Conservation (phyloP, 192 early-diverging fungal species). For the Irineochytrium annulatum region DNA sequence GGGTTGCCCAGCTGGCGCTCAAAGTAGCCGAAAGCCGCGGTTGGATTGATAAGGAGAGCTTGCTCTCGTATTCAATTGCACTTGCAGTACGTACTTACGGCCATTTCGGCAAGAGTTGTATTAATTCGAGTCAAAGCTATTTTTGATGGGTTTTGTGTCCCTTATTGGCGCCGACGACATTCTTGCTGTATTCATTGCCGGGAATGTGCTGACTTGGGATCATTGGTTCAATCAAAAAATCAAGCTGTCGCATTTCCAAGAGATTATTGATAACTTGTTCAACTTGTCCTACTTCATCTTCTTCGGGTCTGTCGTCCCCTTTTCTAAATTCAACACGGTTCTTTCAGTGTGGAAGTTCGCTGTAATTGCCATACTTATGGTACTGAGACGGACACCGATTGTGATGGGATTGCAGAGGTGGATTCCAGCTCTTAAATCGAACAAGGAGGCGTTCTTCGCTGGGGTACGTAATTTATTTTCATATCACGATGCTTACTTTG, state of each 20-base stretch:
- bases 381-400: constrained; percentile 68
- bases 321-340: constrained; percentile 61
- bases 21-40: constrained; percentile 60
- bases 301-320: constrained; percentile 76
- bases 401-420: constrained; percentile 56
- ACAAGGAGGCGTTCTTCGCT: constrained; percentile 74
- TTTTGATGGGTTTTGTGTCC: constrained; percentile 9
- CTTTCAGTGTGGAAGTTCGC: no score
- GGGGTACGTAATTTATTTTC: constrained; percentile 35
- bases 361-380: no score
- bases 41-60: constrained; percentile 84
- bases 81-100: constrained; percentile 40
- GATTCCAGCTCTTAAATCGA: constrained; percentile 68
- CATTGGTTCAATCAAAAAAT: constrained; percentile 80
- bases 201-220: constrained; percentile 45
- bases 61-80: constrained; percentile 77
- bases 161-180: constrained; percentile 61
- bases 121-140: constrained; percentile 1
- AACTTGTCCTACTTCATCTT: constrained; percentile 88
- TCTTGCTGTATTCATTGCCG: constrained; percentile 44
- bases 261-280: constrained; percentile 82
- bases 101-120: background rate
- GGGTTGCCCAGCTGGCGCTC: constrained; percentile 61
- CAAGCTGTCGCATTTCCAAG: constrained; percentile 80
- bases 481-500: constrained; percentile 2